phyloP scores from a whole-genome alignment of 495 filamentous ascomycete genomes.

The Trichoderma orchidacearum region DNA sequence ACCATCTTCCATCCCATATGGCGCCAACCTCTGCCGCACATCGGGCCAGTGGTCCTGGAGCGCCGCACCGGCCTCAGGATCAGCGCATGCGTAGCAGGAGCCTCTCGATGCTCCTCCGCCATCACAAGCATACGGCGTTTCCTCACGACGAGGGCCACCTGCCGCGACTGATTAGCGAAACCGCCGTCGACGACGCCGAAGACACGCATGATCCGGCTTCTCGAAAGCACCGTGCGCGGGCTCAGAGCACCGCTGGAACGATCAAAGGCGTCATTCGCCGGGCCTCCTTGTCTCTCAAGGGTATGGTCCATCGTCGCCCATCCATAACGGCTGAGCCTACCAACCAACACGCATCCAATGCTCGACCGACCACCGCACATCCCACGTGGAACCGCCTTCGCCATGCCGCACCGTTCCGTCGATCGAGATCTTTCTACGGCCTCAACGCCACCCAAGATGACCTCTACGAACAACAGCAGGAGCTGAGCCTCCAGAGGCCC shows the following conservation, averaged over 20 bases:
- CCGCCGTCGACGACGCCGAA: conserved; percentile 1
- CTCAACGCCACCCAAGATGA: conserved; percentile 2
- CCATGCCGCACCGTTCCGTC: conserved; percentile 30
- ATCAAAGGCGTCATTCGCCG: conserved; percentile 33
- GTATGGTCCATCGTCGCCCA: conserved; percentile 30
- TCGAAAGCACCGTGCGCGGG: background rate
- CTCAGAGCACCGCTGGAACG: conserved; percentile 2
- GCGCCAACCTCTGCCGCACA: background rate
- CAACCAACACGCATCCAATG: conserved; percentile 10
- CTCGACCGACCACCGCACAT: conserved; percentile 31
- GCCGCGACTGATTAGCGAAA: conserved; percentile 5
- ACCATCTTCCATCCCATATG: background rate
- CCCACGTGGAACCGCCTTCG: conserved; percentile 32
- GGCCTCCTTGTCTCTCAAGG: conserved; percentile 36
- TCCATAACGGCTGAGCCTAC: conserved; percentile 23
- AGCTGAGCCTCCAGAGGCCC: conserved; percentile 20
- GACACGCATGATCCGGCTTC: background rate
- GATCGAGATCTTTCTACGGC: conserved; percentile 23
- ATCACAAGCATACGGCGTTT: conserved; percentile 16
- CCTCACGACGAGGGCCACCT: conserved; percentile 9
- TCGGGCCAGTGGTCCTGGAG: background rate
- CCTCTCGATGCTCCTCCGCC: conserved; percentile 21
- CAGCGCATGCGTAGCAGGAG: conserved; percentile 20
- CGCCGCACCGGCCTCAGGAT: background rate
- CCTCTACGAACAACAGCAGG: conserved; percentile 6